phyloP scores from a whole-genome alignment of 1,139 yeast species.

The Kodamaea anthophila region DNA sequence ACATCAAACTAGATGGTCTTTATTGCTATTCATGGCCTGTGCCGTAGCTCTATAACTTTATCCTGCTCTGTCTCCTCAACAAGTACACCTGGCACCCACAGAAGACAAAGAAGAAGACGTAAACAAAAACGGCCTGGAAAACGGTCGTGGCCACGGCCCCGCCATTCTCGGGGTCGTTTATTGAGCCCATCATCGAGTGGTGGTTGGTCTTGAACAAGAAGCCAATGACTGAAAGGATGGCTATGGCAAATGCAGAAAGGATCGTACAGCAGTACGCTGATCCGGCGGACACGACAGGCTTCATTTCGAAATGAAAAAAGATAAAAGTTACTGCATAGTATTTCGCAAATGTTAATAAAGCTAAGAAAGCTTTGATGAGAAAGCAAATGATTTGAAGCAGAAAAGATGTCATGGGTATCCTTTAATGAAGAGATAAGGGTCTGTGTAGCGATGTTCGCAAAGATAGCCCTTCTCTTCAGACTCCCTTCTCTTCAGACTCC shows the following conservation, averaged over 20 bases:
- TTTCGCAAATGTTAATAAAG: too few relatives aligned
- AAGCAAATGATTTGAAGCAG: not conserved
- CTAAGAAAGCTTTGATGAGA: too few relatives aligned
- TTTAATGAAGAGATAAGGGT: too few relatives aligned
- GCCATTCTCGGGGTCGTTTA: slow-evolving; percentile 87
- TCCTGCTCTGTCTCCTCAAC: slow-evolving; percentile 56
- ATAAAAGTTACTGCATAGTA: slow-evolving; percentile 2
- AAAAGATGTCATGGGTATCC: not conserved
- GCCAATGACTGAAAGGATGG: slow-evolving; percentile 80
- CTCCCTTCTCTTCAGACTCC: too few relatives aligned
- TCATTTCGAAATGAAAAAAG: slow-evolving; percentile 12
- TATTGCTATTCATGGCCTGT: not conserved
- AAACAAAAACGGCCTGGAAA: slow-evolving; percentile 83
- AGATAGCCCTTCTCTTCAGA: too few relatives aligned
- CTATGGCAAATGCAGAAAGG: slow-evolving; percentile 83
- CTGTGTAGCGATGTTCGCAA: too few relatives aligned
- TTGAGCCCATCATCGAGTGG: slow-evolving; percentile 90
- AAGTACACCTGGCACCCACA: slow-evolving; percentile 80
- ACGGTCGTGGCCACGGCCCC: slow-evolving; percentile 89
- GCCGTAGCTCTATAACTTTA: slow-evolving; percentile 37
- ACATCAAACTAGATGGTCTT: too few relatives aligned
- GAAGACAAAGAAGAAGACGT: slow-evolving; percentile 70
- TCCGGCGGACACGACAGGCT: slow-evolving; percentile 42
- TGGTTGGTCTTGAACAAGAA: slow-evolving; percentile 72
- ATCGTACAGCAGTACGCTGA: slow-evolving; percentile 95